These are phyloP conservation scores for Candida golubevii DNA, from an alignment of 805 yeast species.

Conservation along the genomic window DNA sequence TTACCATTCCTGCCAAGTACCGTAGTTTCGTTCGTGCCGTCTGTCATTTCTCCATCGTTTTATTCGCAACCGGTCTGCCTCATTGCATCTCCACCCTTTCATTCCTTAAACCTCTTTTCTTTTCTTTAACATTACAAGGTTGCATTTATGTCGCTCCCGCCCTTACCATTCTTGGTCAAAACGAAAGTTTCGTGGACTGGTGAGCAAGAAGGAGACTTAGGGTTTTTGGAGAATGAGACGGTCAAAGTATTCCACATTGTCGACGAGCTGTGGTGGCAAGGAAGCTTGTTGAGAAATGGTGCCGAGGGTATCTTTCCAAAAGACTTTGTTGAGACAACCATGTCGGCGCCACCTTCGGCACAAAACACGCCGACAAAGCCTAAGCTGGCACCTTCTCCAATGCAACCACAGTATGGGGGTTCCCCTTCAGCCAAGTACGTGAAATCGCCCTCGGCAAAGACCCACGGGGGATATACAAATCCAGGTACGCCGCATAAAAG, in stretches of 20 bases:
- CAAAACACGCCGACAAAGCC: conserved; percentile 12
- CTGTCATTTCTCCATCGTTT: background rate
- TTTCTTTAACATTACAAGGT: background rate
- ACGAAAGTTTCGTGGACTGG: conserved; percentile 95
- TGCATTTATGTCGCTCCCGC: conserved; percentile 27
- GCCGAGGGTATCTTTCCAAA: conserved; percentile 84
- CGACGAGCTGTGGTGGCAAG: conserved; percentile 93
- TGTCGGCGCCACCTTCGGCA: conserved; percentile 22
- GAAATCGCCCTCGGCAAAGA: background rate
- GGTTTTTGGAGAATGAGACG: conserved; percentile 89
- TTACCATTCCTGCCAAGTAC: too few species aligned
- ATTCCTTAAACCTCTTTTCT: background rate
- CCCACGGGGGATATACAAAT: background rate
- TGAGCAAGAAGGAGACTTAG: conserved; percentile 81
- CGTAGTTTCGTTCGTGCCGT: background rate
- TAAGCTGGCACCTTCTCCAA: background rate
- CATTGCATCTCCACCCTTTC: background rate
- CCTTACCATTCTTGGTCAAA: conserved; percentile 66
- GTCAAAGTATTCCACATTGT: conserved; percentile 77
- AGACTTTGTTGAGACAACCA: conserved; percentile 63
- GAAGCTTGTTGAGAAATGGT: conserved; percentile 72
- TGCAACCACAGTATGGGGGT: conserved; percentile 1
- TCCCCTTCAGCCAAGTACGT: conserved; percentile 2
- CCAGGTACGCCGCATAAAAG: conserved; percentile 11
- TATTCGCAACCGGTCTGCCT: background rate